phyloP scores from a whole-genome alignment of 2,329 filamentous ascomycete genomes.

The Microcyclospora pomicola region DNA sequence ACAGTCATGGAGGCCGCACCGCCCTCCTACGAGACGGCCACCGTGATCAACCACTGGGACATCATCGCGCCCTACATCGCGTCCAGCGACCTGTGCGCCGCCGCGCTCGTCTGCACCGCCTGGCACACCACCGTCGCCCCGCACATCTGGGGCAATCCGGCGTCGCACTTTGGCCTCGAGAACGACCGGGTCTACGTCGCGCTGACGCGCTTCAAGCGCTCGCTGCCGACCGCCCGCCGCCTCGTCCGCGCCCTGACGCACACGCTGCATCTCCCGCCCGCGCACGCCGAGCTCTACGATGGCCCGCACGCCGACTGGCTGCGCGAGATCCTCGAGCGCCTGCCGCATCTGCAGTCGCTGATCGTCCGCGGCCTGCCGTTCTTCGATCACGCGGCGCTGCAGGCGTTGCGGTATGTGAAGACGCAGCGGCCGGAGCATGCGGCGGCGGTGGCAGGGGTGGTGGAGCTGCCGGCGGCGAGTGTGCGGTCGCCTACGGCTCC shows the following conservation, averaged over 20 bases:
- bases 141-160: slow-evolving; percentile 48
- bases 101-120: slow-evolving; percentile 40
- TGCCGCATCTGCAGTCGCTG: slow-evolving; percentile 46
- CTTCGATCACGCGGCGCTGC: slow-evolving; percentile 46
- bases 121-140: slow-evolving; percentile 47
- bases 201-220: slow-evolving; percentile 45
- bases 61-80: slow-evolving; percentile 43
- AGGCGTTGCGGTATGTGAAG: slow-evolving; percentile 29
- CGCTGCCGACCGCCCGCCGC: slow-evolving; percentile 38
- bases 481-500: slow-evolving; percentile 10
- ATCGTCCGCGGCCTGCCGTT: slow-evolving; percentile 46
- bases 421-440: slow-evolving; percentile 12
- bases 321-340: slow-evolving; percentile 41
- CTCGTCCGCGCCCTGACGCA: slow-evolving; percentile 44
- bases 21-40: slow-evolving; percentile 46
- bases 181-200: slow-evolving; percentile 50
- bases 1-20: slow-evolving; percentile 46
- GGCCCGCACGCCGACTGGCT: slow-evolving; percentile 47
- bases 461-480: slow-evolving; percentile 22
- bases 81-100: slow-evolving; percentile 42
- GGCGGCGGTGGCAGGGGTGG: slow-evolving; percentile 10
- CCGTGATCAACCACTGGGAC: slow-evolving; percentile 40
- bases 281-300: slow-evolving; percentile 46
- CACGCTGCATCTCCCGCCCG: slow-evolving; percentile 47
- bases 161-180: slow-evolving; percentile 46